phyloP scores from a whole-genome alignment of 768 basidiomycete species.

The Tricholoma flavovirens region DNA sequence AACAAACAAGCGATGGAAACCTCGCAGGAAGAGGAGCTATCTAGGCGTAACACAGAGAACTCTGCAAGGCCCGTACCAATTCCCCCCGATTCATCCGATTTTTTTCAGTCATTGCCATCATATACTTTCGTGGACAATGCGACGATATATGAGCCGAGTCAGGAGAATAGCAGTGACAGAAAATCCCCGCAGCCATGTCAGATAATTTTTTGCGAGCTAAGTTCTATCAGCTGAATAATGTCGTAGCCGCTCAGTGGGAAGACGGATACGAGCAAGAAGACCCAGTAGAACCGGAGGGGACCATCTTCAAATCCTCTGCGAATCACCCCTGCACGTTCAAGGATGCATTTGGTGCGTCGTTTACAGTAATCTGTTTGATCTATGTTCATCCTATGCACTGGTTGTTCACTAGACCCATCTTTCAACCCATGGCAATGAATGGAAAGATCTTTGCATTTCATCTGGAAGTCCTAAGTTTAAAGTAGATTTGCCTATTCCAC shows the following conservation, averaged over 20 bases:
- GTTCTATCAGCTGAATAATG: background rate
- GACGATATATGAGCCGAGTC: background rate
- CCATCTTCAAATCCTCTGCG: background rate
- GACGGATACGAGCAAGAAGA: constrained; percentile 20
- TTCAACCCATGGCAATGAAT: constrained; percentile 2
- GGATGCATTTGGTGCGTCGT: background rate
- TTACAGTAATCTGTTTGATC: no score
- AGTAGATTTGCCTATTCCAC: background rate
- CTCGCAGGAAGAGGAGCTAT: background rate
- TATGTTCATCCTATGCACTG: background rate
- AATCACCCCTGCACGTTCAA: background rate
- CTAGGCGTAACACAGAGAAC: background rate
- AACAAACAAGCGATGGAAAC: background rate
- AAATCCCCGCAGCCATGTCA: background rate
- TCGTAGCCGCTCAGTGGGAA: constrained; percentile 16
- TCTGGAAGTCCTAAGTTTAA: background rate
- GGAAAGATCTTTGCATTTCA: background rate
- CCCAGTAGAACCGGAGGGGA: background rate
- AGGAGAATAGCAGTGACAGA: background rate
- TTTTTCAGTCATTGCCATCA: no score
- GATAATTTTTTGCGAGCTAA: background rate
- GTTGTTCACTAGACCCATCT: background rate
- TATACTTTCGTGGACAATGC: no score
- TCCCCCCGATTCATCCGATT: background rate
- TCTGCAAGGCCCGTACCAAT: background rate